Conservation (phyloP, 768 basidiomycete genomes). For the Lactifluus echinatus region DNA sequence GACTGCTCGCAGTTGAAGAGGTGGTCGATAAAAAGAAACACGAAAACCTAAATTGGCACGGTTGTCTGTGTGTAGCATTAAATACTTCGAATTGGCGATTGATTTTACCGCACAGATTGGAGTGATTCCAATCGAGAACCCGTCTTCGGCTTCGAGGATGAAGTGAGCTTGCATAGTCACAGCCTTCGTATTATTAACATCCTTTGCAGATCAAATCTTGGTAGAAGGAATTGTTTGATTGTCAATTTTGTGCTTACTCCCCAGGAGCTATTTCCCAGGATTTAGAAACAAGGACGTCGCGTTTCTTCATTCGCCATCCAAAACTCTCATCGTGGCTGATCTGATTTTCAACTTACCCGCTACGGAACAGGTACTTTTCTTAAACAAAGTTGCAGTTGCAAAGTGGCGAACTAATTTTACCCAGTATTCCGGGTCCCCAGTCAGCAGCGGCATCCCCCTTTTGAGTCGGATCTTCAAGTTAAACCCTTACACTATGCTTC, state of each 20-base stretch:
- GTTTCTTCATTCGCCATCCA: slow-evolving; percentile 65
- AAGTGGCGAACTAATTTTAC: not conserved
- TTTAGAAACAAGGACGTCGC: slow-evolving; percentile 75
- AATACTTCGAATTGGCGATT: not conserved
- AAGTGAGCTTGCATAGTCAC: slow-evolving; percentile 30
- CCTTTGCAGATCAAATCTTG: slow-evolving; percentile 26
- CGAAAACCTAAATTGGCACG: slow-evolving; percentile 47
- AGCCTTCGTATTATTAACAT: not conserved
- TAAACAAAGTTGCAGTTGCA: too few relatives aligned
- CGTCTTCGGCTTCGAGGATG: slow-evolving; percentile 71
- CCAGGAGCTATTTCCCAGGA: slow-evolving; percentile 55
- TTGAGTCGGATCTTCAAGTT: not conserved
- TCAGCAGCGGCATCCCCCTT: slow-evolving; percentile 3
- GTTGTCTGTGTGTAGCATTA: slow-evolving; percentile 38
- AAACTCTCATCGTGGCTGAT: slow-evolving; percentile 73
- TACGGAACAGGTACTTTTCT: slow-evolving; percentile 70
- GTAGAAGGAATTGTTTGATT: slow-evolving; percentile 9
- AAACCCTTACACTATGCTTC: not conserved
- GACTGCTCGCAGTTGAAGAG: slow-evolving; percentile 59
- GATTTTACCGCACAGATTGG: slow-evolving; percentile 23
- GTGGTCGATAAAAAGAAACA: slow-evolving; percentile 45
- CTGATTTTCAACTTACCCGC: slow-evolving; percentile 75
- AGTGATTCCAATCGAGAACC: slow-evolving; percentile 35
- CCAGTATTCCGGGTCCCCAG: not conserved
- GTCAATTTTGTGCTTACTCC: not conserved